These are phyloP conservation scores for Geum urbanum DNA, from an alignment of 306 rosid genomes.

Conservation along the genomic window DNA sequence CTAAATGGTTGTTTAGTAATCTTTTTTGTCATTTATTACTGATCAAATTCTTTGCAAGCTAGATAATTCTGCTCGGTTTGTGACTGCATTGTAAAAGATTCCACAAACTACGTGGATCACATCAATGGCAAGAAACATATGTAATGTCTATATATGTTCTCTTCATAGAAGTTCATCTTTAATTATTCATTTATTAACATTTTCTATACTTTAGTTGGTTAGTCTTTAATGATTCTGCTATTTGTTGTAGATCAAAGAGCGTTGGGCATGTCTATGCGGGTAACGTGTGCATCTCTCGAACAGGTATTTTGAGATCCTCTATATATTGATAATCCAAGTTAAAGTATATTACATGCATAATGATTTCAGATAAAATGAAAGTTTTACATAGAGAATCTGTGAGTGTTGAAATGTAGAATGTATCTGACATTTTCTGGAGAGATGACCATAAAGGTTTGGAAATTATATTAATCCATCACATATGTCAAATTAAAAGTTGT, in stretches of 20 bases:
- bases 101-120: slow-evolving; percentile 97
- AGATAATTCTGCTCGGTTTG: slow-evolving; percentile 94
- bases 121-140: slow-evolving; percentile 22
- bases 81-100: slow-evolving; percentile 98
- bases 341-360: neutral
- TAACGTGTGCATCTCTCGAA: slow-evolving; percentile 84
- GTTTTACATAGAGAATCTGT: no score
- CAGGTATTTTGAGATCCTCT: slow-evolving; percentile 60
- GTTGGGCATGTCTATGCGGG: slow-evolving; percentile 99
- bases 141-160: neutral
- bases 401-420: no score
- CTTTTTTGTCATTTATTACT: slow-evolving; percentile 3
- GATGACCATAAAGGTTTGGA: neutral
- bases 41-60: slow-evolving; percentile 51
- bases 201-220: slow-evolving; percentile 16
- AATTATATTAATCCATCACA: neutral
- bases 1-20: neutral
- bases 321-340: neutral
- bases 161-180: neutral
- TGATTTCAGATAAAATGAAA: neutral
- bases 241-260: slow-evolving; percentile 78
- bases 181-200: neutral
- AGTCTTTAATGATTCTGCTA: slow-evolving; percentile 15
- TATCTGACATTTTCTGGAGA: neutral
- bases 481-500: neutral